Conservation (phyloP, 2,329 filamentous ascomycete species). For the Arthroderma uncinatum region DNA sequence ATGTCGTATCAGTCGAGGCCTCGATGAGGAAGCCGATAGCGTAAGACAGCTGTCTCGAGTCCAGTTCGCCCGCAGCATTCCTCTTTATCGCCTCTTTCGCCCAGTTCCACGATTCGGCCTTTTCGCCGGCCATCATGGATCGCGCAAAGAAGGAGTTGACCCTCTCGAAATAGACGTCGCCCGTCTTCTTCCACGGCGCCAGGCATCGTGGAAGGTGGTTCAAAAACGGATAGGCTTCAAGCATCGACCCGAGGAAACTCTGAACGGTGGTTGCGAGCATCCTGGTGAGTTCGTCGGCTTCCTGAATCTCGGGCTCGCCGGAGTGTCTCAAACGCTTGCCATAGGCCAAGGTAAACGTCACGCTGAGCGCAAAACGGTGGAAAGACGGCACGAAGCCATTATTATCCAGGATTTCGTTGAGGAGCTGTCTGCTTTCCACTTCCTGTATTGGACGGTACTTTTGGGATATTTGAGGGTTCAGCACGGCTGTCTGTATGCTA, state of each 20-base stretch:
- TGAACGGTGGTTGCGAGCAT: background rate
- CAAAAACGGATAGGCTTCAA: slow-evolving; percentile 6
- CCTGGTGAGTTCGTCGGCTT: slow-evolving; percentile 20
- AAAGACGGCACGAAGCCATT: slow-evolving; percentile 12
- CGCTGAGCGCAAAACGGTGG: slow-evolving; percentile 12
- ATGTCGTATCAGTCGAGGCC: background rate
- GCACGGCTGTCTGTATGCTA: slow-evolving; percentile 10
- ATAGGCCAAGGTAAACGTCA: slow-evolving; percentile 14
- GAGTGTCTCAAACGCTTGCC: slow-evolving; percentile 10
- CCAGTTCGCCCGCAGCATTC: background rate
- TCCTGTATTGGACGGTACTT: slow-evolving; percentile 14
- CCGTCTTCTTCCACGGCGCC: background rate
- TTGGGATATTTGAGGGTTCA: slow-evolving; percentile 4
- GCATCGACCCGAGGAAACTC: slow-evolving; percentile 6
- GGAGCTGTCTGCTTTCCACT: slow-evolving; percentile 12
- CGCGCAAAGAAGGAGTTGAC: background rate
- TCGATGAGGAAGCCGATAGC: background rate
- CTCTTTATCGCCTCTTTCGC: background rate
- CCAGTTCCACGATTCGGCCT: background rate
- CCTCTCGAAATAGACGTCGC: background rate
- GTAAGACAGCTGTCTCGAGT: background rate
- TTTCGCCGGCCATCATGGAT: background rate
- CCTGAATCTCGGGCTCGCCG: slow-evolving; percentile 6
- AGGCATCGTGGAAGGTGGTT: background rate
- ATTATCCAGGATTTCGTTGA: slow-evolving; percentile 12